Conservation (phyloP, 2,329 filamentous ascomycete species). For the Nigrograna mackinnonii region DNA sequence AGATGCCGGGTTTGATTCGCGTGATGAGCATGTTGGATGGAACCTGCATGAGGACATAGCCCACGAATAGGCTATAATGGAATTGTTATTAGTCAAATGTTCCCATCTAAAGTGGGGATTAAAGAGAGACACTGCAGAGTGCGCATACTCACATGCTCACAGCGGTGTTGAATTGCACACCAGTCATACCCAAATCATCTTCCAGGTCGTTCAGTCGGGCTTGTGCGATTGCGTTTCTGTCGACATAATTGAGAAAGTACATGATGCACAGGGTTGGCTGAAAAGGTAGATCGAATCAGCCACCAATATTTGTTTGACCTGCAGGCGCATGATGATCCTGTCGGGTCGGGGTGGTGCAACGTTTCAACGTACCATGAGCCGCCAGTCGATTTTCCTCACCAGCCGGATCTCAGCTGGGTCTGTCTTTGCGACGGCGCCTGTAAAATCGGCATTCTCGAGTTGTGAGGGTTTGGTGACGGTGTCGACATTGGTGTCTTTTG, state of each 20-base stretch:
- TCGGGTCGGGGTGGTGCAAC: no score
- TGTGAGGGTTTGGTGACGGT: no score
- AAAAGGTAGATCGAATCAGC: no score
- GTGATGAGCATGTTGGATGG: slow-evolving; percentile 44
- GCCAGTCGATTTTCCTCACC: slow-evolving; percentile 26
- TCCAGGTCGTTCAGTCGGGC: slow-evolving; percentile 64
- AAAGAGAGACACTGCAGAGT: neutral
- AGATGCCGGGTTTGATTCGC: slow-evolving; percentile 19
- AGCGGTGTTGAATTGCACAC: slow-evolving; percentile 7
- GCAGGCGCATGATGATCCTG: no score
- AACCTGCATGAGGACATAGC: slow-evolving; percentile 31
- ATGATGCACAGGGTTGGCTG: slow-evolving; percentile 42
- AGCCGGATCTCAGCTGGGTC: slow-evolving; percentile 27
- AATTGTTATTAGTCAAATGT: no score
- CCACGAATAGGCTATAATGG: slow-evolving; percentile 53
- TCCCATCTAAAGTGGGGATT: neutral
- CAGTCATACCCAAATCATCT: slow-evolving; percentile 52
- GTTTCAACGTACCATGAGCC: slow-evolving; percentile 23
- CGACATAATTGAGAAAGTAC: slow-evolving; percentile 40
- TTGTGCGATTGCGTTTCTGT: slow-evolving; percentile 65
- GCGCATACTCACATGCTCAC: slow-evolving; percentile 49
- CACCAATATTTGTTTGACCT: no score
- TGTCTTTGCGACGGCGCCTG: slow-evolving; percentile 23
- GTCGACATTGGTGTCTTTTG: no score
- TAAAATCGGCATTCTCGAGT: slow-evolving; percentile 18